These are phyloP conservation scores for Candida mesenterica DNA, from an alignment of 1,139 yeast species.

Conservation along the genomic window DNA sequence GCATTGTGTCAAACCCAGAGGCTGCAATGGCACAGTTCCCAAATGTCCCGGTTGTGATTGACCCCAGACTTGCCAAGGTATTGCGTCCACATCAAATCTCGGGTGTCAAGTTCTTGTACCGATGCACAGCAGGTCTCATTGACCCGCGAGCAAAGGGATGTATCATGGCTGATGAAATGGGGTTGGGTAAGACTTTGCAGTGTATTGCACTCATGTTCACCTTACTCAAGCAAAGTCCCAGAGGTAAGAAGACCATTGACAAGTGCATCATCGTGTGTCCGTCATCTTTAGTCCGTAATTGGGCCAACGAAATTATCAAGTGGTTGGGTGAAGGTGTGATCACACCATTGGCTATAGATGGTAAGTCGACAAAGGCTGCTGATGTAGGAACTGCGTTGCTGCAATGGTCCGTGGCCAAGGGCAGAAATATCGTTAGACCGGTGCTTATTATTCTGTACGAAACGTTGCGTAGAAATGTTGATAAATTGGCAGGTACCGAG, in stretches of 20 bases:
- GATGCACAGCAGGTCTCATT: slow-evolving; percentile 86
- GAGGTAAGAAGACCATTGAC: slow-evolving; percentile 80
- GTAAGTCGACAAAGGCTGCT: slow-evolving; percentile 67
- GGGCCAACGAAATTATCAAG: slow-evolving; percentile 96
- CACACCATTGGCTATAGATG: slow-evolving; percentile 90
- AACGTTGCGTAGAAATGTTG: slow-evolving; percentile 84
- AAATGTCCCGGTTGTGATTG: slow-evolving; percentile 94
- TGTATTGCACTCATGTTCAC: slow-evolving; percentile 96
- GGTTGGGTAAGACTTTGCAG: slow-evolving; percentile 92
- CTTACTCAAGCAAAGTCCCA: slow-evolving; percentile 81
- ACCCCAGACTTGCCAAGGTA: slow-evolving; percentile 80
- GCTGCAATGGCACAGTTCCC: slow-evolving; percentile 55
- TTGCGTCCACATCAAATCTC: slow-evolving; percentile 95
- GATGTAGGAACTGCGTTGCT: slow-evolving; percentile 70
- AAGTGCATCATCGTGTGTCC: slow-evolving; percentile 96
- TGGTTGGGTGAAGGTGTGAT: slow-evolving; percentile 94
- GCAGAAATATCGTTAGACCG: slow-evolving; percentile 88
- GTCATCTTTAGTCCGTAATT: slow-evolving; percentile 86
- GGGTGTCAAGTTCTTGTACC: slow-evolving; percentile 86
- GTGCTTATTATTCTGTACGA: slow-evolving; percentile 95
- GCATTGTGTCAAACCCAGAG: slow-evolving; percentile 57
- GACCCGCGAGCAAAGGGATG: slow-evolving; percentile 92
- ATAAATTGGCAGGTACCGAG: slow-evolving; percentile 70
- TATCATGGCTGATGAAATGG: slow-evolving; percentile 99
- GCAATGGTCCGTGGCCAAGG: slow-evolving; percentile 88